Evolutionary conservation across 2,329 filamentous ascomycete species (phyloP).

Genomic region (Neobulgaria alba): DNA sequence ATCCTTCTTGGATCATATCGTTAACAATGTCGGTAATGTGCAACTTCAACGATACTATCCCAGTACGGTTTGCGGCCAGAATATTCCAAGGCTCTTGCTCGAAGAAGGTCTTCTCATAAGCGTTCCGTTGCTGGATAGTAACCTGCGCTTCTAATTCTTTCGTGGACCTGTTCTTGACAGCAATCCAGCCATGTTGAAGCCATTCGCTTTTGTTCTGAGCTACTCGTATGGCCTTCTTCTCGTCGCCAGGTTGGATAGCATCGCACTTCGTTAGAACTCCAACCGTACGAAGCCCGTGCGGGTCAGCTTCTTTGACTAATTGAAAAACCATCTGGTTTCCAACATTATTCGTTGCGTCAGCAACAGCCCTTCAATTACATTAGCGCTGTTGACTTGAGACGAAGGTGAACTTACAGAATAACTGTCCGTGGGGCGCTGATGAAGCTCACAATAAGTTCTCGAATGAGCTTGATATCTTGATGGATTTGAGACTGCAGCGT

Average conservation of each 20-base stretch:
- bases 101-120: conserved; percentile 26
- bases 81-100: background rate
- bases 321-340: conserved; percentile 32
- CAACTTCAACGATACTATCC: background rate
- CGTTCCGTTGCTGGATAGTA: background rate
- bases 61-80: background rate
- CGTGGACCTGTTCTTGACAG: background rate
- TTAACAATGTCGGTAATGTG: background rate
- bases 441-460: background rate
- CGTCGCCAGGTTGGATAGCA: background rate
- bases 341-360: conserved; percentile 34
- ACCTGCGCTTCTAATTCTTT: background rate
- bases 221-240: background rate
- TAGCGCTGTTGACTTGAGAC: background rate
- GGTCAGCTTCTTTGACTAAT: conserved; percentile 28
- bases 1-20: background rate
- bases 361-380: conserved; percentile 26
- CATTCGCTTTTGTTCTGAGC: background rate
- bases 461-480: background rate
- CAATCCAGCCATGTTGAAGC: background rate
- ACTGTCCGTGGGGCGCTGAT: background rate
- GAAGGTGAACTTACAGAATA: background rate
- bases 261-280: conserved; percentile 36
- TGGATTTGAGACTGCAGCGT: background rate
- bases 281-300: conserved; percentile 28